Conservation (phyloP, 2,329 filamentous ascomycete species). For the Cladophialophora immunda region DNA sequence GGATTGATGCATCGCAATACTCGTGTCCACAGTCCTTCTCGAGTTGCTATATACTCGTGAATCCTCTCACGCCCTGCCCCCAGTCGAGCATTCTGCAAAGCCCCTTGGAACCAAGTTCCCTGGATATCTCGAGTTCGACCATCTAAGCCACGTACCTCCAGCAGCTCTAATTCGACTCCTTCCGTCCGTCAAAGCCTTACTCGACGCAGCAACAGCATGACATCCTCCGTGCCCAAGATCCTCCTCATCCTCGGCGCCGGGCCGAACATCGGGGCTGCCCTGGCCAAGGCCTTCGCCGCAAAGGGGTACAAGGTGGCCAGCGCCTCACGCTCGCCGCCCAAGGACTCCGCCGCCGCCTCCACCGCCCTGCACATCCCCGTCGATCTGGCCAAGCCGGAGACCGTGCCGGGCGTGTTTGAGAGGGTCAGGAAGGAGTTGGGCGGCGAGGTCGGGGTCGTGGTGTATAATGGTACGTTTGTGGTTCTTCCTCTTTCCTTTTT, state of each 20-base stretch:
- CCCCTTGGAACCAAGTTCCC: too few relatives aligned
- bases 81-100: too few relatives aligned
- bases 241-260: conserved; percentile 56
- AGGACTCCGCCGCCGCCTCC: neutral
- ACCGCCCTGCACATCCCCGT: conserved; percentile 43
- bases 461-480: conserved; percentile 48
- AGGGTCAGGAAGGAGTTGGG: conserved; percentile 48
- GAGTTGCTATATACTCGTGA: too few relatives aligned
- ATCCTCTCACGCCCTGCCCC: too few relatives aligned
- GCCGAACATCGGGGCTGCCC: conserved; percentile 50
- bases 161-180: too few relatives aligned
- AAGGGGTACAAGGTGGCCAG: conserved; percentile 57
- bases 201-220: neutral
- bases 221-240: conserved; percentile 18
- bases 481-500: neutral
- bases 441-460: conserved; percentile 54
- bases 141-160: too few relatives aligned
- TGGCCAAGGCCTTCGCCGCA: conserved; percentile 50
- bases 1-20: too few relatives aligned
- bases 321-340: conserved; percentile 40
- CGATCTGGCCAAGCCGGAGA: conserved; percentile 48
- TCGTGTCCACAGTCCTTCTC: too few relatives aligned
- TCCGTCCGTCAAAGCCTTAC: too few relatives aligned
- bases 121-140: too few relatives aligned
- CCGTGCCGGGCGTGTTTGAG: conserved; percentile 49